A percentile compares a stretch with the other conserved stretches of the same genome.
These are phyloP conservation scores for Hordeum vulgare DNA, from an alignment of 176 grass and related monocot species.

Conservation along the genomic window DNA sequence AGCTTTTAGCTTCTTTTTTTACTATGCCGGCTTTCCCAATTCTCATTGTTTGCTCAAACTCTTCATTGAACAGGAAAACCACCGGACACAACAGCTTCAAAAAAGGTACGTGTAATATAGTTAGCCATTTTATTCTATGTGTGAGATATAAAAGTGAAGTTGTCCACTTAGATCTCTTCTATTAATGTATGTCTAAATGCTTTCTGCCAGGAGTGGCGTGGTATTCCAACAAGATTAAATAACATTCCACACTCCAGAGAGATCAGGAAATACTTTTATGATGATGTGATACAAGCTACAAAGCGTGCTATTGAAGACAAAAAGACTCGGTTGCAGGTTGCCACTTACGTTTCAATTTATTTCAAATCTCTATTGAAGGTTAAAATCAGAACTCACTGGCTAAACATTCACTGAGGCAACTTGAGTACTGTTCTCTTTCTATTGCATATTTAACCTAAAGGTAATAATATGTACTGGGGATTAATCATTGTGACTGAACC, in stretches of 20 bases:
- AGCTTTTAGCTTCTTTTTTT: neutral
- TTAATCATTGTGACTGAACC: conserved; percentile 1
- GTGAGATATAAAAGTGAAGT: neutral
- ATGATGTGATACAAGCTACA: conserved; percentile 61
- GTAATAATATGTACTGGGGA: neutral
- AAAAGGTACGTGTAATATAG: conserved; percentile 49
- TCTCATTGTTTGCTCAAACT: conserved; percentile 15
- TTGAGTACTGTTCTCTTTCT: conserved; percentile 10
- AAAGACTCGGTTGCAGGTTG: conserved; percentile 81
- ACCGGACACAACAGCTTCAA: conserved; percentile 32
- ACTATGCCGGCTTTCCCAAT: neutral
- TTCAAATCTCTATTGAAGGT: neutral
- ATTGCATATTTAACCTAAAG: neutral
- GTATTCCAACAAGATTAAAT: conserved; percentile 94
- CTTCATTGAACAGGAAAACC: conserved; percentile 54
- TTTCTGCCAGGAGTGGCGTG: conserved; percentile 60
- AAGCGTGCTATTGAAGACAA: conserved; percentile 78
- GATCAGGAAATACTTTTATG: conserved; percentile 89
- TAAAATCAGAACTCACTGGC: neutral
- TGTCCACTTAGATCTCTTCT: neutral
- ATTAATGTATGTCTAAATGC: conserved; percentile 5
- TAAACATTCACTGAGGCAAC: neutral
- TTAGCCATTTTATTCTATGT: conserved; percentile 11
- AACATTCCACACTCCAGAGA: conserved; percentile 98
- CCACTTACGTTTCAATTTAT: conserved; percentile 11